Base-by-base conservation (phyloP, 2,329 filamentous ascomycete species). In the Calonectria pauciramosa region DNA sequence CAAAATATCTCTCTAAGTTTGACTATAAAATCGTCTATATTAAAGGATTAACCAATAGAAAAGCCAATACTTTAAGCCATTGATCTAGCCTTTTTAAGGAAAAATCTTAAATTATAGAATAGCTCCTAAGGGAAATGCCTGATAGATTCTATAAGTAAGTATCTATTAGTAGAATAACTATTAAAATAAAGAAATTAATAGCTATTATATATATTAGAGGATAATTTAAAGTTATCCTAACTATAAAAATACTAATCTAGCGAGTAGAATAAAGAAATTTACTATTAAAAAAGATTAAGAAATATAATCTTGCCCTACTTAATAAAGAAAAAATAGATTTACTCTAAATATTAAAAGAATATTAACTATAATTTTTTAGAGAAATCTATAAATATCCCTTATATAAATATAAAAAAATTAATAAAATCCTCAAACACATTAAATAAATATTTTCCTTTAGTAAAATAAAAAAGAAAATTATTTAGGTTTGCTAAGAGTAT, bases 331-430 rank as follows among this genome's bases (percentile, higher is more conserved):
- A 20, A 36, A 20, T 26, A 38, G 65, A 26, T 26, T 44, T 20
- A 49, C n/a, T 64, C 20, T 23, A 47, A 56, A 30, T 69, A 16
- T 51, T n/a, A n/a, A n/a, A n/a, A n/a, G n/a, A n/a, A n/a, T n/a
- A n/a, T n/a, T n/a, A n/a, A n/a, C n/a, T n/a, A n/a, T n/a, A n/a
- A n/a, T n/a, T n/a, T n/a, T n/a, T n/a, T n/a, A n/a, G n/a, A n/a
- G n/a, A n/a, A n/a, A 75, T 68, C 10, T 44, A 72, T 70, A 52
- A 68, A 59, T 34, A 75, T 47, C 8, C 18, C 5, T 8, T 68
- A 51, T 71, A 76, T 73, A 73, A 23, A 54, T 49, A 75, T 49
- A 63, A 73, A 73, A 20, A 14, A 56, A 67, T 72, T 63, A 70
- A 70, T 41, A 75, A 65, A 70, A 70, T 38, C 54, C 51, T 74